Evolutionary conservation across 2,329 filamentous ascomycete species (phyloP).

Genomic region (Colletotrichum destructivum): DNA sequence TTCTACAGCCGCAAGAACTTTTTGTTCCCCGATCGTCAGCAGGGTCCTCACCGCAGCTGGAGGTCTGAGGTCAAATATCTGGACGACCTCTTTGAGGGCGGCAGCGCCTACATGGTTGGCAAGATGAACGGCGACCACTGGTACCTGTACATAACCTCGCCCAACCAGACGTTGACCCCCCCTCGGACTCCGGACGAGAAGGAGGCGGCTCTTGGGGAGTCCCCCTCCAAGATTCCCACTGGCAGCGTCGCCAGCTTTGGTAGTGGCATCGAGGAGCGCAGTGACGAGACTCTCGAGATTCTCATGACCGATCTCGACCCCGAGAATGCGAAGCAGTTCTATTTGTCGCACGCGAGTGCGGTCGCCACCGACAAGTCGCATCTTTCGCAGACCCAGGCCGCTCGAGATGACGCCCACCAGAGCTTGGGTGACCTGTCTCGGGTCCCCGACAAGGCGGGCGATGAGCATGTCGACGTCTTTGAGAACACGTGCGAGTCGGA

Average conservation of each 20-base stretch:
- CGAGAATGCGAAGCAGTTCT: constrained; percentile 80
- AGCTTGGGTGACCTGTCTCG: constrained; percentile 72
- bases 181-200: constrained; percentile 79
- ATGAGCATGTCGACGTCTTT: constrained; percentile 85
- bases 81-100: constrained; percentile 90
- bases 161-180: constrained; percentile 83
- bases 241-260: constrained; percentile 56
- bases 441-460: constrained; percentile 54
- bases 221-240: constrained; percentile 69
- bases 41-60: constrained; percentile 96
- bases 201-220: constrained; percentile 42
- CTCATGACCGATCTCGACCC: constrained; percentile 81
- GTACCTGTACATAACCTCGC: constrained; percentile 97
- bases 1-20: constrained; percentile 99
- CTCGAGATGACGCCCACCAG: constrained; percentile 71
- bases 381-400: constrained; percentile 76
- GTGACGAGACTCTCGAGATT: constrained; percentile 84
- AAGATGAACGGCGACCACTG: constrained; percentile 99
- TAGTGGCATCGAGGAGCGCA: constrained; percentile 60
- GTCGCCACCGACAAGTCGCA: constrained; percentile 85
- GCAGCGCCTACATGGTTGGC: constrained; percentile 99
- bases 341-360: constrained; percentile 82
- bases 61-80: constrained; percentile 94
- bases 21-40: constrained; percentile 94
- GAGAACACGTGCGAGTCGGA: constrained; percentile 73